Evolutionary conservation across 345 rosid genomes (phyloP).

Genomic region (Populus ilicifolia): DNA sequence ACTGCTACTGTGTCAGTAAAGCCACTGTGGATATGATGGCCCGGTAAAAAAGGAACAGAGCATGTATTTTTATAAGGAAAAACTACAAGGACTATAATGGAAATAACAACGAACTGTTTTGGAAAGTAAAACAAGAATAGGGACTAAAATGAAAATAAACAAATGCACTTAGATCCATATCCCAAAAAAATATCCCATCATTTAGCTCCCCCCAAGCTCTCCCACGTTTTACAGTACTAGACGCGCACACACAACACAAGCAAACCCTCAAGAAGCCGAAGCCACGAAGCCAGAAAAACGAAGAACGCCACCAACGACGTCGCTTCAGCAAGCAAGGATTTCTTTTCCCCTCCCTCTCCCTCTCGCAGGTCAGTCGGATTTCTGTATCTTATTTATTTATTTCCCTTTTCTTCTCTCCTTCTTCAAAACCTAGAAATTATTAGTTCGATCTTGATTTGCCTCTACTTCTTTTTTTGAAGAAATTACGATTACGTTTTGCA

Average conservation of each 20-base stretch:
- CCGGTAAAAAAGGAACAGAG: too few species aligned
- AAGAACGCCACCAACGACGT: neutral
- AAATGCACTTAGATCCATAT: neutral
- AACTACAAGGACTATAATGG: neutral
- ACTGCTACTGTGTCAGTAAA: too few species aligned
- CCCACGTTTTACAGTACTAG: neutral
- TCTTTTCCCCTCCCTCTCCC: neutral
- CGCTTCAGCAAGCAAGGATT: neutral
- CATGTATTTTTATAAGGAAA: neutral
- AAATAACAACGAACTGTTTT: neutral
- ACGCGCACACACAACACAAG: neutral
- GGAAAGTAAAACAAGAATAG: neutral
- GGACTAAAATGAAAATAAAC: neutral
- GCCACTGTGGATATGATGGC: too few species aligned
- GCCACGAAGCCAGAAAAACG: neutral
- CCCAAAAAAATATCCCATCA: neutral
- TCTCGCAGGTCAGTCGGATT: neutral
- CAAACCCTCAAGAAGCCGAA: neutral
- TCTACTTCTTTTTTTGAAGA: neutral
- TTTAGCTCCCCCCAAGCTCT: neutral
- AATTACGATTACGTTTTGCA: neutral
- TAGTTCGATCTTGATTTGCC: neutral
- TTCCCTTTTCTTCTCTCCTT: neutral
- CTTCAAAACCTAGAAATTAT: neutral
- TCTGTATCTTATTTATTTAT: neutral